Base-by-base conservation (phyloP, 352 stramenopile genomes). In the Globisporangium alternatum region DNA sequence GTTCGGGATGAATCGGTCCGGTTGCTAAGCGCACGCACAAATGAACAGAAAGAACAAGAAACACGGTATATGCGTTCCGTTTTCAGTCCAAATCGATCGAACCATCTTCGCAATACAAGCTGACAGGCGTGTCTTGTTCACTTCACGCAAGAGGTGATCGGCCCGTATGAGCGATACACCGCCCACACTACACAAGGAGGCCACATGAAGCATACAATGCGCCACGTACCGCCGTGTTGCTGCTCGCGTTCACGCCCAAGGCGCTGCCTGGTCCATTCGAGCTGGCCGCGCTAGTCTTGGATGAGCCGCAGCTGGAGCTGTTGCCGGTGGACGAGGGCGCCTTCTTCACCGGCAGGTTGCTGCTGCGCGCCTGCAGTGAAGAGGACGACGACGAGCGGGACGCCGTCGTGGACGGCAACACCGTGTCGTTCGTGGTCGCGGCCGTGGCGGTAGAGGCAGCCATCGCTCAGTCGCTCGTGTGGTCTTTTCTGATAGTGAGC, bases 1-100 rank as follows among this genome's bases (percentile, higher is more conserved):
- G 65, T 90, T 95, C 31, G 86, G 86, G 58, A 95, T 95, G 70
- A 93, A 95, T 43, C 86, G 80, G 65, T 95, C 86, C 10, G 77
- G 79, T 28, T 75, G 69, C 70, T 89, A 67, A 56, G 12, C 21
- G 44, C 28, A 39, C 21, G 37, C 21, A 58, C n/a, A 45, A 15
- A 22, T 57, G 21, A 43, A 57, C 51, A 57, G 43, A 19, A 57
- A 56, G 6, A 41, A 9, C 19, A 57, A 28, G 25, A 28, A 3
- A 28, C 25, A 28, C 25, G 25, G 25, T 5, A 43, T 28, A 13
- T 30, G 8, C 33, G 30, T 57, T 28, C 19, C 22, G 9, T 39
- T 19, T 28, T 58, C 31, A 58, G 52, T 33, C n/a, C 31, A 48
- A 48, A 9, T 48, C 17, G 43, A n/a, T 45, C 39, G 5, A 45